Conservation (phyloP, 1,284 basidiomycete species). For the Ustilago esculenta region DNA sequence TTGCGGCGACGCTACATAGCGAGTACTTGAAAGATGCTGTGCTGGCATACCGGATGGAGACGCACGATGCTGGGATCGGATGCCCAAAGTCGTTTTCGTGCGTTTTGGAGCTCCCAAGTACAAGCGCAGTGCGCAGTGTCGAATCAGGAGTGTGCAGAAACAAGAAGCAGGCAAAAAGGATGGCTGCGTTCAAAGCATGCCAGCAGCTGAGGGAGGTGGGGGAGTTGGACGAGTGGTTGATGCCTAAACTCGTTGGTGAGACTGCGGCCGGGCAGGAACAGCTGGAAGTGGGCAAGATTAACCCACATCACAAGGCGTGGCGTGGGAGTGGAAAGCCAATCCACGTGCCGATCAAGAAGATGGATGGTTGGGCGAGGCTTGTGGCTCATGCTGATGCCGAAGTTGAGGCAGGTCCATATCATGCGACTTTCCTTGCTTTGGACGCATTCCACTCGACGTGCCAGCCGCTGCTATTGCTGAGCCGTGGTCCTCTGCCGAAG, state of each 20-base stretch:
- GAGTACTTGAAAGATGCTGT: constrained; percentile 29
- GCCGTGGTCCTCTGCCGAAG: constrained; percentile 8
- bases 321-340: constrained; percentile 19
- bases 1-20: constrained; percentile 32
- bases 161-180: constrained; percentile 45
- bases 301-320: constrained; percentile 30
- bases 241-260: constrained; percentile 25
- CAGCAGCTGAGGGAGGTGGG: constrained; percentile 29
- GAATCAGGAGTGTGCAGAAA: constrained; percentile 12
- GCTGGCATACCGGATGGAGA: constrained; percentile 25
- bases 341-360: constrained; percentile 19
- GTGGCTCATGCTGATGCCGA: too few relatives aligned
- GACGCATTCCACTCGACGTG: constrained; percentile 6
- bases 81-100: constrained; percentile 8
- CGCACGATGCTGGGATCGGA: constrained; percentile 1
- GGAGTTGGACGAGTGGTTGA: constrained; percentile 48
- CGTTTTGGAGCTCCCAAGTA: constrained; percentile 33
- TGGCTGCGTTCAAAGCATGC: constrained; percentile 48
- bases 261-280: background rate
- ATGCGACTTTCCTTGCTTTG: constrained; percentile 26
- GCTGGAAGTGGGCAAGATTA: background rate
- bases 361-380: constrained; percentile 32
- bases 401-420: background rate
- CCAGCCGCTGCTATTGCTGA: constrained; percentile 28
- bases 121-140: constrained; percentile 23